Base-by-base conservation (phyloP, 495 filamentous ascomycete genomes). In the Xylaria sp. region DNA sequence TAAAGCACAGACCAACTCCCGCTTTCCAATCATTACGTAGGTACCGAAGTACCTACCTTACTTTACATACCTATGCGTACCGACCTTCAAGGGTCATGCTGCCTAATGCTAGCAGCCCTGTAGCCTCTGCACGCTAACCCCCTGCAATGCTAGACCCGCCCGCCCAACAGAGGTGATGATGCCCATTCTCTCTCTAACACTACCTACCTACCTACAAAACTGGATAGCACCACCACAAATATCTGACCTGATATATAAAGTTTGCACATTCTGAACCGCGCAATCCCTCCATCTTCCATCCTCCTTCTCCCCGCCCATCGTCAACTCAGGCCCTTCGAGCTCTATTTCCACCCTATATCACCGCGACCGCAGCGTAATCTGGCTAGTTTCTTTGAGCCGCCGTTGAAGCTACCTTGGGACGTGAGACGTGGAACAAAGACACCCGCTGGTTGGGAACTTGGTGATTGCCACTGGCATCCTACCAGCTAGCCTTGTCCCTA, bases 351-450 rank as follows among this genome's bases (percentile, higher is more conserved):
- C 62, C 24, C 46, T 17, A 19, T 17, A 33, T 2, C 37, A 61
- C 31, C 24, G 41, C 55, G 19, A 48, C 21, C 14, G 17, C 37
- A 43, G 43, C 21, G 35, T 46, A 21, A 31, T n/a, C 65, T 17
- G 31, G 19, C 17, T 33, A 21, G 63, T 40, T 35, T 5, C 44
- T 55, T 57, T 55, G 33, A 24, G 35, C 37, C 26, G 17, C 41
- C n/a, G 41, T 48, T 64, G n/a, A n/a, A n/a, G n/a, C n/a, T n/a
- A n/a, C n/a, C n/a, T n/a, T n/a, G n/a, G n/a, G n/a, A n/a, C n/a
- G n/a, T n/a, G n/a, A n/a, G n/a, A n/a, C 37, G 40, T 26, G 35
- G 52, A 52, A 69, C 57, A 69, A 69, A 62, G 67, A 52, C 29
- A 6, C 15, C 40, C 8, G 21, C 19, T 19, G 48, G 1, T 55